These are phyloP conservation scores for Chiua virens DNA, from an alignment of 768 basidiomycete genomes.

Conservation along the genomic window DNA sequence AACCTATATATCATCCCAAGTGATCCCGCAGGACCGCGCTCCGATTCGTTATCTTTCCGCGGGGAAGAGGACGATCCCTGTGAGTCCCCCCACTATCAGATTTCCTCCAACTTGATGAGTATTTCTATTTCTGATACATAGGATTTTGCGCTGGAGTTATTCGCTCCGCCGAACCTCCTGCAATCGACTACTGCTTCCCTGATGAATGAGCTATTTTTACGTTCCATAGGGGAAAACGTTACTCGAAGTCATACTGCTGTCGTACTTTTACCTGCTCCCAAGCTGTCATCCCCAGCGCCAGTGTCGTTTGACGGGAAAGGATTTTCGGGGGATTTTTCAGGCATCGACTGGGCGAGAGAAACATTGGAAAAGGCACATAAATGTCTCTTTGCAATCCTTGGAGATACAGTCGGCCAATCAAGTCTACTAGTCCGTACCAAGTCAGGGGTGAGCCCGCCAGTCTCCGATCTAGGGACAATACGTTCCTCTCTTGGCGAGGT, in stretches of 20 bases:
- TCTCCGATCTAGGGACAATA: constrained; percentile 1
- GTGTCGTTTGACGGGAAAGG: constrained; percentile 36
- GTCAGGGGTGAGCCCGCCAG: constrained; percentile 1
- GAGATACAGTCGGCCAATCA: constrained; percentile 13
- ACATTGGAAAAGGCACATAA: constrained; percentile 37
- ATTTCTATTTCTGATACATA: constrained; percentile 21
- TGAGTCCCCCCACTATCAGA: background rate
- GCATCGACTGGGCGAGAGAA: constrained; percentile 36
- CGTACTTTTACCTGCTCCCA: constrained; percentile 50
- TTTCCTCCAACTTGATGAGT: background rate
- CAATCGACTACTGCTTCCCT: constrained; percentile 56
- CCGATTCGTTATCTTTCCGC: constrained; percentile 55
- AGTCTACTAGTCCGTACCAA: constrained; percentile 14
- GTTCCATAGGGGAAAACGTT: background rate
- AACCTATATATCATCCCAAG: constrained; percentile 42
- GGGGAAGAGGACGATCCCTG: constrained; percentile 3
- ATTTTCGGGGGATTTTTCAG: constrained; percentile 20
- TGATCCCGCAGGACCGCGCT: constrained; percentile 40
- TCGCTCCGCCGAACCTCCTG: constrained; percentile 58
- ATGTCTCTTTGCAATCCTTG: constrained; percentile 37
- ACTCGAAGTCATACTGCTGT: constrained; percentile 11
- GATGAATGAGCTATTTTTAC: constrained; percentile 29
- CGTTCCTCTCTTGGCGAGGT: constrained; percentile 26
- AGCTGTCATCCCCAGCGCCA: constrained; percentile 43
- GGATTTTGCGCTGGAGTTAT: constrained; percentile 37